Evolutionary conservation across 106 monocot species (phyloP), one percentile per base, ranked within the genome.

Genomic region (Allium fistulosum): DNA sequence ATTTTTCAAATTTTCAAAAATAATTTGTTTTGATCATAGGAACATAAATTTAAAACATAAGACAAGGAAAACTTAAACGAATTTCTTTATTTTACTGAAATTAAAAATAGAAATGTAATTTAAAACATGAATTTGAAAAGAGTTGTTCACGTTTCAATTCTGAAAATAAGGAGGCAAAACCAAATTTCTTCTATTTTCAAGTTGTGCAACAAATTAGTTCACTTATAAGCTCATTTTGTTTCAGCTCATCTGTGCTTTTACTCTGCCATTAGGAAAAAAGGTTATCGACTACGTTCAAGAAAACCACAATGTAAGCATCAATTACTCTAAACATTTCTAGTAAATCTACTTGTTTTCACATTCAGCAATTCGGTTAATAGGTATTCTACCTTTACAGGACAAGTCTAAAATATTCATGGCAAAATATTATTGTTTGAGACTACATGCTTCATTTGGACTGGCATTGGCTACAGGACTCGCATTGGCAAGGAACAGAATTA

Each of bases 371-470:
- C 22, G 1, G 22, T 22, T 22, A 61, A 71, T n/a, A 51, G 26
- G 60, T 62, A 15, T 16, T 15, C 46, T n/a, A 9, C 15, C 15
- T 47, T 63, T 63, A 13, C 96, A 96, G 96, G 81, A 96, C 62
- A 84, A 82, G 16, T 11, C 68, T 17, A 91, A 84, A 76, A 96
- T 96, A 48, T 96, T 92, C 72, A 86, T 96, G 96, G 91, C 88
- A 1, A 96, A 96, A 58, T 96, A 96, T 70, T 96, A 80, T 69
- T 96, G 91, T 68, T 88, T 96, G 57, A 72, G 91, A 17, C 68
- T 96, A 53, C 96, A 96, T 76, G 64, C 84, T n/a, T 56, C 86
- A 53, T 96, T 96, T 71, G 95, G 95, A 57, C 51, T 49, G 52
- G 86, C 86, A 78, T 80, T 96, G 56, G 75, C 95, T 69, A 37